Percentiles rank a stretch among this genome's conserved stretches.
Conservation (phyloP, 176 grass and related monocot species). For the Elymus sibiricus region DNA sequence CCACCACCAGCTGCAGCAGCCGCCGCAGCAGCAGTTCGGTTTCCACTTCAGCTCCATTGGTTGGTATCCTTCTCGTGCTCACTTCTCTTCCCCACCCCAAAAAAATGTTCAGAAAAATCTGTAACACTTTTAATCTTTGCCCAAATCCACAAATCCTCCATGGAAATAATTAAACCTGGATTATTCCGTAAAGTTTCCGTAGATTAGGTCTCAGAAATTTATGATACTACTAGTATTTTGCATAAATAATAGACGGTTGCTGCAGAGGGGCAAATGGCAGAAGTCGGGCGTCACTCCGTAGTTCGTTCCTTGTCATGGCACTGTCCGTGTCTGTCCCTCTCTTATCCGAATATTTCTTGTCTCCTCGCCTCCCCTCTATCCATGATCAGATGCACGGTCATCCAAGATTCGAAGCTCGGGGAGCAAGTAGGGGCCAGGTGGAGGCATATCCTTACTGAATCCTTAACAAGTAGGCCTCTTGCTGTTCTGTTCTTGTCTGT, state of each 20-base stretch:
- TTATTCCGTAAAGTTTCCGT: neutral
- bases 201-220: conserved; percentile 25
- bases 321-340: conserved; percentile 48
- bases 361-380: conserved; percentile 28
- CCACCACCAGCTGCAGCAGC: neutral
- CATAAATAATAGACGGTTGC: neutral
- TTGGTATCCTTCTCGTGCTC: conserved; percentile 37
- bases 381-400: conserved; percentile 39
- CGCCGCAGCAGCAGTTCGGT: conserved; percentile 34
- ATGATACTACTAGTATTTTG: neutral
- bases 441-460: conserved; percentile 43
- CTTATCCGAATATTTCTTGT: conserved; percentile 52
- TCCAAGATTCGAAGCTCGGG: conserved; percentile 47
- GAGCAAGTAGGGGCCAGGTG: conserved; percentile 39
- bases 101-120: neutral
- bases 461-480: conserved; percentile 10
- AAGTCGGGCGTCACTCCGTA: conserved; percentile 24
- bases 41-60: conserved; percentile 46
- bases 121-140: neutral
- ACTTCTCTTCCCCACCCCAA: neutral
- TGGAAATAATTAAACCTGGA: neutral
- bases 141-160: neutral
- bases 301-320: conserved; percentile 44
- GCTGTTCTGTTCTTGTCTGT: conserved; percentile 13
- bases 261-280: conserved; percentile 18